A percentile compares a stretch with the other conserved stretches of the same genome.
Evolutionary conservation across 139 green algal species (phyloP).

Genomic region (Picochlorum sp.): DNA sequence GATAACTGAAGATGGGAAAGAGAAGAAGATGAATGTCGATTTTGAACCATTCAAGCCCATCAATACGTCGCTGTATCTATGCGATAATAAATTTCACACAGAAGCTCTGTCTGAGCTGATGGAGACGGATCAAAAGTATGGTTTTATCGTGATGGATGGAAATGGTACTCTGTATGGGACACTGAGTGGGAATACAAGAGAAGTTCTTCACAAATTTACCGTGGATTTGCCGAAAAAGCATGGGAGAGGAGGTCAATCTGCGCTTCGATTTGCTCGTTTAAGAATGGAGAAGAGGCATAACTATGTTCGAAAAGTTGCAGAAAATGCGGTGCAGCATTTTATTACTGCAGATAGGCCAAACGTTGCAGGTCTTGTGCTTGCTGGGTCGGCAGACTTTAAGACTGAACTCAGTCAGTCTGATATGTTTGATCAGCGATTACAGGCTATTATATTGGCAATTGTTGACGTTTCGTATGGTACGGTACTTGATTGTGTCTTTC

Average conservation of each 20-base stretch:
- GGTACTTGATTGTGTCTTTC: background rate
- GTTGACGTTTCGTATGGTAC: slow-evolving; percentile 96
- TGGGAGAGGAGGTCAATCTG: slow-evolving; percentile 90
- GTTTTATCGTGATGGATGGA: slow-evolving; percentile 99
- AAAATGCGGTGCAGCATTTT: slow-evolving; percentile 82
- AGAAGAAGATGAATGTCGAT: slow-evolving; percentile 98
- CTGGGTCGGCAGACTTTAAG: slow-evolving; percentile 96
- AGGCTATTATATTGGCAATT: slow-evolving; percentile 78
- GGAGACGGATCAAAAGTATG: slow-evolving; percentile 87
- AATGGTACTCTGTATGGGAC: slow-evolving; percentile 95
- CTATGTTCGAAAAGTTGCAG: slow-evolving; percentile 95
- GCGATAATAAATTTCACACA: slow-evolving; percentile 99
- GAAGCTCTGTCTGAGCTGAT: slow-evolving; percentile 92
- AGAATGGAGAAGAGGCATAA: slow-evolving; percentile 98
- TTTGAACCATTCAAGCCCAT: slow-evolving; percentile 99
- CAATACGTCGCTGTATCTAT: slow-evolving; percentile 99
- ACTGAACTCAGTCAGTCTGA: slow-evolving; percentile 85
- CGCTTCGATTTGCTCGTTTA: slow-evolving; percentile 94
- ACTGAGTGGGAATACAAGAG: slow-evolving; percentile 89
- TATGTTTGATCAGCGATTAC: slow-evolving; percentile 92
- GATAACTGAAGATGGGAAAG: slow-evolving; percentile 97
- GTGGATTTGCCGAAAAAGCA: slow-evolving; percentile 99
- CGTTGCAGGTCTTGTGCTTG: slow-evolving; percentile 89
- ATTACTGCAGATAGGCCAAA: slow-evolving; percentile 86
- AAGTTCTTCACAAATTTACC: slow-evolving; percentile 93